Base-by-base conservation (phyloP, 768 basidiomycete species). In the Dendrothele bispora region DNA sequence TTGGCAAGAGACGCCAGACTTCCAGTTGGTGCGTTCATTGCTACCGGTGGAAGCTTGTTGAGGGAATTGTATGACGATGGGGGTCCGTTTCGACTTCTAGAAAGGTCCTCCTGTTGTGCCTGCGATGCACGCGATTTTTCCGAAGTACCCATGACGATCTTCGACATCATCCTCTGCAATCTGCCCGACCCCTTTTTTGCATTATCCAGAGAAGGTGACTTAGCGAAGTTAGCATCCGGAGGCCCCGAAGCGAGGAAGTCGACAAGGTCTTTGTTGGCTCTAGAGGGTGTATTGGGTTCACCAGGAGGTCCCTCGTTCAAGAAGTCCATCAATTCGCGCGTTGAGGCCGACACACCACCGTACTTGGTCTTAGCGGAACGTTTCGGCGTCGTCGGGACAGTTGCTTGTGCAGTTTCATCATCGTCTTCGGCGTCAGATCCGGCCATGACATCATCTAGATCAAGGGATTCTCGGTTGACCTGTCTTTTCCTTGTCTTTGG, bases 81-180 rank as follows among this genome's bases (percentile, higher is more conserved):
- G n/a, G n/a, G n/a, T n/a, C n/a, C n/a, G n/a, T n/a, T n/a, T n/a
- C n/a, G n/a, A n/a, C 56, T 50, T 36, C 56, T 63, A 15, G 49
- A 50, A 38, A 55, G 60, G 37, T 64, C 68, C 41, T 56, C 53
- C 28, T 51, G 37, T 49, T 46, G 22, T 55, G 53, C 26, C 56
- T 56, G 32, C 22, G 52, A 29, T 22, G 54, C 54, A 30, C 57
- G 61, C 36, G 55, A 51, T 54, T 71, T 73, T 24, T 77, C 77
- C 24, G 59, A 63, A 43, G 61, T 67, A 22, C 77, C 75, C 52
- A 80, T 69, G 29, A 80, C 84, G 22, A 92, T 70, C 56, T 82
- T 85, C 17, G 89, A 91, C 56, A 94, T 87, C 83, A 94, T 91
- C 53, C 83, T 79, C 64, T 86, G 85, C 50, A 93, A 68, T 21